phyloP scores from a whole-genome alignment of 352 stramenopile species.

The Aphanomyces cochlioides region DNA sequence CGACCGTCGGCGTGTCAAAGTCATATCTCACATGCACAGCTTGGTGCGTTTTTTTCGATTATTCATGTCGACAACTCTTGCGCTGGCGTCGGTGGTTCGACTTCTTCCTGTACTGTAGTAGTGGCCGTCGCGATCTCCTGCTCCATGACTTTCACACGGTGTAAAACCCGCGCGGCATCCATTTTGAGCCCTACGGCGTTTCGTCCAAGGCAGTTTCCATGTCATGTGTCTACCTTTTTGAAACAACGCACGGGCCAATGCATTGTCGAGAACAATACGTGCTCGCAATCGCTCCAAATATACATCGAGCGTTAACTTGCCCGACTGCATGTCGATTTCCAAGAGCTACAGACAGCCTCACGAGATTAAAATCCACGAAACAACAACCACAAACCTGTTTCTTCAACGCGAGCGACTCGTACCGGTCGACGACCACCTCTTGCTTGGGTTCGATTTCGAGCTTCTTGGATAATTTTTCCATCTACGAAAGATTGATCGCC shows the following conservation, averaged over 20 bases:
- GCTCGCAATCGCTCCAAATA: conserved; percentile 53
- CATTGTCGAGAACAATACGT: conserved; percentile 53
- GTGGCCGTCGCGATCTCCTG: conserved; percentile 47
- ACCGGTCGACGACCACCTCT: conserved; percentile 48
- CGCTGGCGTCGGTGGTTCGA: neutral
- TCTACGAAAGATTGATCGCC: conserved; percentile 34
- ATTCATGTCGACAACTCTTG: neutral
- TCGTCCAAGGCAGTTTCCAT: neutral
- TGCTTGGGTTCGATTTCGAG: conserved; percentile 38
- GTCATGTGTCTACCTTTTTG: conserved; percentile 16
- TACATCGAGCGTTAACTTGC: conserved; percentile 66
- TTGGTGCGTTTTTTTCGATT: neutral
- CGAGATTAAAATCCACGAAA: neutral
- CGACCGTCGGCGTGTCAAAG: too few relatives aligned
- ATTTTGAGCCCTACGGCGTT: conserved; percentile 31
- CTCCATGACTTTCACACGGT: conserved; percentile 74
- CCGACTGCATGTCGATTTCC: conserved; percentile 80
- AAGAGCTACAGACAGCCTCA: conserved; percentile 36
- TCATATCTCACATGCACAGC: neutral
- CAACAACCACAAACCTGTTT: conserved; percentile 45
- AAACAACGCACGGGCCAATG: conserved; percentile 14
- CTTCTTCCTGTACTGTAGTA: too few relatives aligned
- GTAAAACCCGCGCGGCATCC: conserved; percentile 66
- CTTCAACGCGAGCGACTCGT: conserved; percentile 66
- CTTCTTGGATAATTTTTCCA: conserved; percentile 61